Evolutionary conservation across 1,284 basidiomycete genomes (phyloP), one percentile per base, ranked within the genome.

Genomic region (Flammula alnicola): DNA sequence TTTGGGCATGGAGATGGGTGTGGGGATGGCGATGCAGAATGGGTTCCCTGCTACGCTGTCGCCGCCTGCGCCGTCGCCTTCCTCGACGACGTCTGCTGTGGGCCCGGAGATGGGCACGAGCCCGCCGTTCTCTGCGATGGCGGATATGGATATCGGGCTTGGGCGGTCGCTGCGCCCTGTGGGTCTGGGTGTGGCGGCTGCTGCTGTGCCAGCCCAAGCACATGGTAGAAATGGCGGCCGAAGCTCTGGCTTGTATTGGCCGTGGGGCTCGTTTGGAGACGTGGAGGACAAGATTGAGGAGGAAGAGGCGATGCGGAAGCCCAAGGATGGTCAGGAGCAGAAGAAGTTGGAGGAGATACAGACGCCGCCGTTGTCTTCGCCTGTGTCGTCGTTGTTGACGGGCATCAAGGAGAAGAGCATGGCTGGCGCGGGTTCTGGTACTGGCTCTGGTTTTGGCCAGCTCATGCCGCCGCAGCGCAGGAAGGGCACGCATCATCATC

Each of bases 341-440:
- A 17, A 8, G 39, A 47, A 17, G 20, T 23, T 10, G 39, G 38
- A 12, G 17, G 39, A 19, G 32, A 9, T 43, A 42, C 32, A 29
- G 38, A 48, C 26, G 46, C 22, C 26, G 16, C 35, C 44, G n/a
- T 25, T 48, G 17, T 33, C 38, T n/a, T 3, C 38, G 14, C 39
- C 38, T 16, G 48, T 46, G 5, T 39, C 49, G 12, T 36, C 35
- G 35, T 36, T 63, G 10, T 39, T 67, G 31, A 47, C 51, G 16
- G 57, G 48, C 8, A 66, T 66, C 47, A 56, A 61, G 44, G 60
- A 60, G 54, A 61, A 60, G 55, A 67, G 55, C 33, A 64, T 57
- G 35, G 56, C 36, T 14, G 19, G 17, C 22, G 4, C n/a, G n/a
- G n/a, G n/a, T n/a, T n/a, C n/a, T n/a, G n/a, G n/a, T n/a, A n/a